These are phyloP conservation scores for Melastoma malabathricum DNA, from an alignment of 345 rosid genomes.

Conservation along the genomic window DNA sequence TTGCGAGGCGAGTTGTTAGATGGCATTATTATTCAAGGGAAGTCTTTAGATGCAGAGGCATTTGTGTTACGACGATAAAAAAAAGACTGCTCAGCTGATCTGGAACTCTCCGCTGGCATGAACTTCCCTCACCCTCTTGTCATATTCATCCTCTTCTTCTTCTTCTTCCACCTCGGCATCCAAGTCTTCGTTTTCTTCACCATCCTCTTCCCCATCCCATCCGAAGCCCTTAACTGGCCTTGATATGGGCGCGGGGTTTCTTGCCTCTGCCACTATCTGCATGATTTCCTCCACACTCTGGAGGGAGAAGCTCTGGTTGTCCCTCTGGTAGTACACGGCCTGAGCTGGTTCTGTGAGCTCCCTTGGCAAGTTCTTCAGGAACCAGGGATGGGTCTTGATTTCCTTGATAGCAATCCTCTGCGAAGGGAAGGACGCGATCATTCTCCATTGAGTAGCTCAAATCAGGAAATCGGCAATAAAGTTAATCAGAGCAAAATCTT, in stretches of 20 bases:
- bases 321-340: conserved; percentile 62
- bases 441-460: too few species aligned
- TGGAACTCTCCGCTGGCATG: conserved; percentile 73
- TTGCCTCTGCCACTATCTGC: conserved; percentile 89
- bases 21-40: neutral
- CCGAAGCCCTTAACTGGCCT: conserved; percentile 46
- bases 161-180: conserved; percentile 47
- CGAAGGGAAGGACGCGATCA: neutral
- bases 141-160: conserved; percentile 77
- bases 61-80: neutral
- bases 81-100: conserved; percentile 18
- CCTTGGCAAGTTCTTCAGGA: conserved; percentile 78
- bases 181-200: conserved; percentile 39
- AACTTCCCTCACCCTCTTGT: conserved; percentile 75
- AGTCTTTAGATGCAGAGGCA: neutral
- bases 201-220: conserved; percentile 55
- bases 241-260: conserved; percentile 47
- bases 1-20: too few species aligned
- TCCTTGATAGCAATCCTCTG: conserved; percentile 78
- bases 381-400: conserved; percentile 88
- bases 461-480: too few species aligned
- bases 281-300: conserved; percentile 79
- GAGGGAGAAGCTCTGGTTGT: conserved; percentile 52
- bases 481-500: neutral
- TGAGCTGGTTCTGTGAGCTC: conserved; percentile 76